These are phyloP conservation scores for Cercospora berteroae DNA, from an alignment of 2,329 filamentous ascomycete genomes.

Conservation along the genomic window DNA sequence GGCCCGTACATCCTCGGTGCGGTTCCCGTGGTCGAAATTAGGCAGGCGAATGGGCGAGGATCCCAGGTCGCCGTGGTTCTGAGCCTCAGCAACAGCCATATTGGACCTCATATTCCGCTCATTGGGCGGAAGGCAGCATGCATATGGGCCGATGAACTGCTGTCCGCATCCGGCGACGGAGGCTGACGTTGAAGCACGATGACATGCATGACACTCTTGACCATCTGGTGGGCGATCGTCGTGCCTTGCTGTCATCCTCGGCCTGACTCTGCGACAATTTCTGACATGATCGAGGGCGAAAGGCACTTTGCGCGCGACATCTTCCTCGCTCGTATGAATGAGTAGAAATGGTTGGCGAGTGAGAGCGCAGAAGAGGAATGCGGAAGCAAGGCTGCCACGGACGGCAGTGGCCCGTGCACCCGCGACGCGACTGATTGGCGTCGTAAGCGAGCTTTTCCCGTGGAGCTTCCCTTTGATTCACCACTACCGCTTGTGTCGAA, in stretches of 20 bases:
- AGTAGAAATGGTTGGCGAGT: neutral
- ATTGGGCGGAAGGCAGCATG: slow-evolving; percentile 15
- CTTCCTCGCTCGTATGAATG: neutral
- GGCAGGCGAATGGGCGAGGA: slow-evolving; percentile 3
- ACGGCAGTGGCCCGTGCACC: neutral
- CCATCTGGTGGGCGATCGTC: neutral
- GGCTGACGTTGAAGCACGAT: slow-evolving; percentile 17
- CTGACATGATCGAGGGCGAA: slow-evolving; percentile 11
- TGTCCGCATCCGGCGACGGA: slow-evolving; percentile 18
- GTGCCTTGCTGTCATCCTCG: neutral
- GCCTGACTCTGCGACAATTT: slow-evolving; percentile 15
- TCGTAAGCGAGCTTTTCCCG: slow-evolving; percentile 1
- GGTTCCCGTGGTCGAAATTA: slow-evolving; percentile 1
- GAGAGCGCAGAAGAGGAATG: neutral
- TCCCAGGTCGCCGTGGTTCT: slow-evolving; percentile 4
- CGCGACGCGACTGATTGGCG: neutral
- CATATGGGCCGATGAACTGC: slow-evolving; percentile 22
- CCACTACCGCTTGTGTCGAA: slow-evolving; percentile 7
- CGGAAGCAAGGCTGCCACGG: slow-evolving; percentile 2
- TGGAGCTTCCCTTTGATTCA: slow-evolving; percentile 5
- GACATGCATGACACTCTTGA: slow-evolving; percentile 15
- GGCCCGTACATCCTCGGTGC: neutral
- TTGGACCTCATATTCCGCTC: slow-evolving; percentile 12
- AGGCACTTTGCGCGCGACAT: neutral
- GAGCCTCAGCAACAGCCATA: slow-evolving; percentile 2